These are phyloP conservation scores for Lophiostoma macrostomum DNA, from an alignment of 495 filamentous ascomycete genomes.

Conservation along the genomic window DNA sequence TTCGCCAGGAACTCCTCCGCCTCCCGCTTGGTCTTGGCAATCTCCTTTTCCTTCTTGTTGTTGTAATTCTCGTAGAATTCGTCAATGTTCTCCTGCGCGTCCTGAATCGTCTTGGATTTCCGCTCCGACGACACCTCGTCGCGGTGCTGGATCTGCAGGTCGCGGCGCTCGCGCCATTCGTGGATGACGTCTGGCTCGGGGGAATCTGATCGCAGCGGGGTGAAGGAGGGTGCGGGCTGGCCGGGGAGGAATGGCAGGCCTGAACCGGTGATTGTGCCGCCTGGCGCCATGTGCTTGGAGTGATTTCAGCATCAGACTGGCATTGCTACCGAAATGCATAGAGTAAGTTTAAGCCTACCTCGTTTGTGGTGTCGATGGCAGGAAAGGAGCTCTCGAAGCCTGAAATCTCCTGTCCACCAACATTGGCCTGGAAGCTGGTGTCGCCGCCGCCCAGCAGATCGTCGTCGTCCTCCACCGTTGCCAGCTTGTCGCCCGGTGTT, in stretches of 20 bases:
- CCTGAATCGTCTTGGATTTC: slow-evolving; percentile 76
- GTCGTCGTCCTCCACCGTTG: slow-evolving; percentile 58
- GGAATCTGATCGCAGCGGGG: slow-evolving; percentile 55
- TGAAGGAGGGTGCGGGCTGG: slow-evolving; percentile 45
- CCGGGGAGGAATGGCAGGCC: slow-evolving; percentile 67
- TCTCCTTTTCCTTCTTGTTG: slow-evolving; percentile 87
- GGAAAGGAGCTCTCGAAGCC: slow-evolving; percentile 89
- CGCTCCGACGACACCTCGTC: slow-evolving; percentile 71
- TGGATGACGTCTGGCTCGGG: slow-evolving; percentile 85
- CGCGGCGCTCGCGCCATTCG: slow-evolving; percentile 88
- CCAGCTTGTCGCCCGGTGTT: slow-evolving; percentile 65
- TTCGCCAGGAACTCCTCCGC: slow-evolving; percentile 90
- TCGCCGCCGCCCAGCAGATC: slow-evolving; percentile 69
- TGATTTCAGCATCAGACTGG: not conserved
- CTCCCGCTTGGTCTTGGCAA: slow-evolving; percentile 79
- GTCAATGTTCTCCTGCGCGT: slow-evolving; percentile 86
- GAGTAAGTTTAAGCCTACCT: slow-evolving; percentile 51
- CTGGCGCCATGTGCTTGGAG: slow-evolving; percentile 71
- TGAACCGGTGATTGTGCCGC: slow-evolving; percentile 82
- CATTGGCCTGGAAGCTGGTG: slow-evolving; percentile 39
- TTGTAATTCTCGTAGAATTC: slow-evolving; percentile 99
- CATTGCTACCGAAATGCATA: not conserved
- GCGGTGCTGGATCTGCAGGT: slow-evolving; percentile 70
- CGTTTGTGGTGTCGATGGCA: slow-evolving; percentile 71
- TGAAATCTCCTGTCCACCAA: slow-evolving; percentile 52